Evolutionary conservation across 1,139 yeast species (phyloP), one percentile per base, ranked within the genome.

Genomic region (Hemisphaericaspora xylofermentans): DNA sequence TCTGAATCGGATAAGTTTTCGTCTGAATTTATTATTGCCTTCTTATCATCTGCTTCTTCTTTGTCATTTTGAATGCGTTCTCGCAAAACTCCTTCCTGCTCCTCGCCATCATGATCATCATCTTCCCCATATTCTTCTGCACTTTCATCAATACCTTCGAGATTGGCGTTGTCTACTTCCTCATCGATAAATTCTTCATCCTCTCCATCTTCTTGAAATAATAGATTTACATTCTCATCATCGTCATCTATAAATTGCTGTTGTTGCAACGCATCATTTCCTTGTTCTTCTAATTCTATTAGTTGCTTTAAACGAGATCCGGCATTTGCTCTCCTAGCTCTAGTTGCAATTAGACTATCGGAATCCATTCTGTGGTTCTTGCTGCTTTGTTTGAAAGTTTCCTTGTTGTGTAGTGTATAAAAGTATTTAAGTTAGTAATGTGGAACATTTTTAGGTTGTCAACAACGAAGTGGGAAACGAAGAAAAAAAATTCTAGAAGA

Each of bases 171-270:
- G 18, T 67, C 77, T 3, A 68, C 61, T 16, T 74, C 76, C 17
- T 60, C 60, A 27, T 64, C 74, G 39, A 62, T 57, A 58, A 88
- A 88, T 51, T 88, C 97, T 33, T 68, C 80, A 57, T 91, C 97
- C 40, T 85, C 85, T 27, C 78, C 98, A 44, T 86, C 89, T 58
- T 89, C 98, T 53, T 80, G 84, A 53, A 89, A 89, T 47, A 91
- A 70, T 43, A 86, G 71, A 48, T 84, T 80, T 27, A 84, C 82
- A 42, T 83, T 84, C 47, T 85, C 93, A 47, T 83, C 88, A 38
- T 86, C 89, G 35, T 80, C 84, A 6, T 72, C 67, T 26, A 67
- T n/a, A 24, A 24, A 24, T n/a, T 24, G 27, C 10, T 24, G 60
- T 44, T 65, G 68, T 29, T 58, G 46, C 45, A 57, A 51, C 32